phyloP scores from a whole-genome alignment of 2,329 filamentous ascomycete species.

The Fonsecaea nubica region DNA sequence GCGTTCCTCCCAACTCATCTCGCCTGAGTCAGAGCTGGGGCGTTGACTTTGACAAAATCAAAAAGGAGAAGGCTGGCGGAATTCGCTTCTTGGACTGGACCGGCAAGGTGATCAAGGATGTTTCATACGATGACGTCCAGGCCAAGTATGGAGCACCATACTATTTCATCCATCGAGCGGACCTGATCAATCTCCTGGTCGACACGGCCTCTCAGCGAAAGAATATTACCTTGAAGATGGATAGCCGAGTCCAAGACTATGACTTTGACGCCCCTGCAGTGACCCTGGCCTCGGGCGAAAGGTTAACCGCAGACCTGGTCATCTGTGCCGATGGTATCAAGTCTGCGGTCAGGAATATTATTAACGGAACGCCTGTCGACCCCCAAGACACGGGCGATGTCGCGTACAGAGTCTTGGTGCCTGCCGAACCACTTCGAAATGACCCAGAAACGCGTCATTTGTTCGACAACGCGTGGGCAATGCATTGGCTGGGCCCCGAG shows the following conservation, averaged over 20 bases:
- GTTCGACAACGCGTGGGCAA: conserved; percentile 42
- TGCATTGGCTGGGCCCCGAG: conserved; percentile 45
- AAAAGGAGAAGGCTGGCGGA: conserved; percentile 41
- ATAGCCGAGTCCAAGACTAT: conserved; percentile 39
- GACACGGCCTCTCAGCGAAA: conserved; percentile 26
- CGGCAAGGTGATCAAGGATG: conserved; percentile 41
- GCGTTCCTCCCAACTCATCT: conserved; percentile 40
- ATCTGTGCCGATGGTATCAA: conserved; percentile 45
- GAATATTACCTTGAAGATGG: conserved; percentile 37
- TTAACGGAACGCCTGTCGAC: conserved; percentile 40
- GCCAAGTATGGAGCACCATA: conserved; percentile 42
- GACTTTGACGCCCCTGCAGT: conserved; percentile 41
- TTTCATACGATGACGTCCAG: conserved; percentile 38
- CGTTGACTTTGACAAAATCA: conserved; percentile 35
- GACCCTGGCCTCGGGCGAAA: conserved; percentile 34
- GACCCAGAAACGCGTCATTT: conserved; percentile 42
- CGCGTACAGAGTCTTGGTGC: conserved; percentile 44
- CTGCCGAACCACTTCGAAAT: conserved; percentile 38
- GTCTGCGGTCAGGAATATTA: conserved; percentile 38
- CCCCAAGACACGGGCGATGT: conserved; percentile 44
- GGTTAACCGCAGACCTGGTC: conserved; percentile 41
- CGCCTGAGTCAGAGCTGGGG: conserved; percentile 33
- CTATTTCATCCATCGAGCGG: conserved; percentile 45
- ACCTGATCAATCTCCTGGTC: conserved; percentile 40
- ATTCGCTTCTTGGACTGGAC: conserved; percentile 45